Conservation (phyloP, 2,329 filamentous ascomycete species). For the Hypoxylon sp. region DNA sequence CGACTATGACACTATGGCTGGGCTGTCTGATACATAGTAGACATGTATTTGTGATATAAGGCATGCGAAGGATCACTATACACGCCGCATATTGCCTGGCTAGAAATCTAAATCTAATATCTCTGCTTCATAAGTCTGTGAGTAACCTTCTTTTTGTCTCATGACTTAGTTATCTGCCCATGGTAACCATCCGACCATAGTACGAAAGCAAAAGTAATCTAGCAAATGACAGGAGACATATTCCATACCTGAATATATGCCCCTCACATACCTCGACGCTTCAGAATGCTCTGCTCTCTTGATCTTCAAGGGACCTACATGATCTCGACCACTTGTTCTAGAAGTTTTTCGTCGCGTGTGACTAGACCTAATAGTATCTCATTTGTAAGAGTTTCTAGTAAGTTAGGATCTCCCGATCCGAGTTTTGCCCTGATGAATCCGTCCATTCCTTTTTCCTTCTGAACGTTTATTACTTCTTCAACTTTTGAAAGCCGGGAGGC, state of each 20-base stretch:
- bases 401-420: not conserved
- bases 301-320: conserved; percentile 8
- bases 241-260: not conserved
- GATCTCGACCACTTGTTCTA: conserved; percentile 20
- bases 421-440: conserved; percentile 24
- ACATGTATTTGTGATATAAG: too few species aligned
- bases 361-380: conserved; percentile 34
- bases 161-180: not conserved
- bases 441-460: conserved; percentile 26
- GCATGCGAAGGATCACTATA: not conserved
- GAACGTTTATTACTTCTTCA: conserved; percentile 9
- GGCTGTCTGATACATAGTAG: too few species aligned
- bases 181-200: conserved; percentile 2
- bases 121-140: not conserved
- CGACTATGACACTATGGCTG: too few species aligned
- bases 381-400: conserved; percentile 29
- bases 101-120: not conserved
- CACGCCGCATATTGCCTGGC: not conserved
- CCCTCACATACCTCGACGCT: not conserved
- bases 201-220: not conserved
- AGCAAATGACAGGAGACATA: not conserved
- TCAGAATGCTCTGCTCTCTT: not conserved
- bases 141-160: not conserved
- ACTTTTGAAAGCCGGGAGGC: conserved; percentile 17
- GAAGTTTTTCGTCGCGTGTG: conserved; percentile 12